phyloP scores from a whole-genome alignment of 2,329 filamentous ascomycete genomes.

The Fusarium sacchari region DNA sequence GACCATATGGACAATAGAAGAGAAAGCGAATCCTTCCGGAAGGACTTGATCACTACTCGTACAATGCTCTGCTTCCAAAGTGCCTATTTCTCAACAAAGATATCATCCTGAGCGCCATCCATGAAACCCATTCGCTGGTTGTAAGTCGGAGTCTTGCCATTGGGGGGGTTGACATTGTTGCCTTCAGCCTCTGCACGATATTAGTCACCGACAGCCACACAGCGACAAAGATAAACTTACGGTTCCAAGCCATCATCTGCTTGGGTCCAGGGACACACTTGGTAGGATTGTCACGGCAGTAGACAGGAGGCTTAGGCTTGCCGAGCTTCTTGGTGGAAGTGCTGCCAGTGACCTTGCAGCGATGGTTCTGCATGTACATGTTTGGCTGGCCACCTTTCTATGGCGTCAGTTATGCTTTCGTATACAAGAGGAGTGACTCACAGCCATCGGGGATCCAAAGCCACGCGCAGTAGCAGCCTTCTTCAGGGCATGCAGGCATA shows the following conservation, averaged over 20 bases:
- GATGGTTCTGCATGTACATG: constrained; percentile 60
- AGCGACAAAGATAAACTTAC: constrained; percentile 34
- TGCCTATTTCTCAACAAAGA: constrained; percentile 36
- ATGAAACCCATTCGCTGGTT: constrained; percentile 49
- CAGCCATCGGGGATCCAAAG: constrained; percentile 47
- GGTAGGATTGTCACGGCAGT: constrained; percentile 53
- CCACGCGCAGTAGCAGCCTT: constrained; percentile 47
- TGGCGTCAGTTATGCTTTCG: background rate
- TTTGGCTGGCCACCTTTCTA: constrained; percentile 40
- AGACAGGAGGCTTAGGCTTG: constrained; percentile 52
- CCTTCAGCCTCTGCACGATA: constrained; percentile 43
- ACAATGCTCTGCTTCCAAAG: too few relatives aligned
- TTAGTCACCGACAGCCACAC: background rate
- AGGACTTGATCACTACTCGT: constrained; percentile 4
- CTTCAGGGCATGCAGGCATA: constrained; percentile 42
- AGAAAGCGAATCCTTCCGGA: constrained; percentile 6
- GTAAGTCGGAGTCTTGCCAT: constrained; percentile 46
- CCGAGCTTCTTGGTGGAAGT: constrained; percentile 54
- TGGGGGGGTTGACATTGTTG: constrained; percentile 47
- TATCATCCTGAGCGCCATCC: constrained; percentile 48
- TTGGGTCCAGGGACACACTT: constrained; percentile 59
- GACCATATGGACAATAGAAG: background rate
- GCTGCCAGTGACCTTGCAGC: constrained; percentile 58
- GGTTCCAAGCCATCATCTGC: constrained; percentile 62
- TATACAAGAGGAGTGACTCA: background rate